Evolutionary conservation across 441 rosid species (phyloP), one percentile per base, ranked within the genome.

Genomic region (Daphne laureola): DNA sequence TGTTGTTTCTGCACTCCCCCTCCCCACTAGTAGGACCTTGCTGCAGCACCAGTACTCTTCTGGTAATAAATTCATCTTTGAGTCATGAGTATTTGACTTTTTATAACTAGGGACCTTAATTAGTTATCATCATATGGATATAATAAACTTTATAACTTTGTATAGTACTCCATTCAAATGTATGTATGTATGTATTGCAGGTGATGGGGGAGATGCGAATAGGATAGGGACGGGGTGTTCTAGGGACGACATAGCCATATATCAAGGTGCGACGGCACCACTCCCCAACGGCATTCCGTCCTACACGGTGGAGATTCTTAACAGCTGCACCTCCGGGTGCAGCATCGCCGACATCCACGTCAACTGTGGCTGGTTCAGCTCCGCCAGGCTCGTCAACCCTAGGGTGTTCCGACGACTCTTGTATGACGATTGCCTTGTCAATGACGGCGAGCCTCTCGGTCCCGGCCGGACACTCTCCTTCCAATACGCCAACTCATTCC

Each of bases 211-310:
- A 2, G 75, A 67, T 0, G 56, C 23, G 17, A 81, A 78, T 31
- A 48, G 85, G 59, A 77, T 78, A 0, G 84, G 85, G 12, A 57
- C 68, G 42, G 68, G 43, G 8, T 83, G 84, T 66, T 72, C 81
- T 8, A 78, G 73, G 62, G 73, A 72, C 1, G 90, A 80, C 55
- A 65, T 83, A 0, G 66, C 31, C 17, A 52, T 83, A 52, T 51
- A 46, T 16, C 90, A 80, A 66, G 79, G 72, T 23, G 25, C 64
- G 14, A 57, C 73, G 17, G 38, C 55, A 1, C 70, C 82, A 2
- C 67, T 77, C 17, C 76, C 76, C 6, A 58, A 62, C 9, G 82
- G 82, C 47, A 67, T 77, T 50, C 78, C 82, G 2, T 17, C 70
- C 1, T 77, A 52, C 66, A 61, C 67, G 0, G 76, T 71, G 12